phyloP scores from a whole-genome alignment of 176 grass and related monocot genomes.

The Raddia guianensis region DNA sequence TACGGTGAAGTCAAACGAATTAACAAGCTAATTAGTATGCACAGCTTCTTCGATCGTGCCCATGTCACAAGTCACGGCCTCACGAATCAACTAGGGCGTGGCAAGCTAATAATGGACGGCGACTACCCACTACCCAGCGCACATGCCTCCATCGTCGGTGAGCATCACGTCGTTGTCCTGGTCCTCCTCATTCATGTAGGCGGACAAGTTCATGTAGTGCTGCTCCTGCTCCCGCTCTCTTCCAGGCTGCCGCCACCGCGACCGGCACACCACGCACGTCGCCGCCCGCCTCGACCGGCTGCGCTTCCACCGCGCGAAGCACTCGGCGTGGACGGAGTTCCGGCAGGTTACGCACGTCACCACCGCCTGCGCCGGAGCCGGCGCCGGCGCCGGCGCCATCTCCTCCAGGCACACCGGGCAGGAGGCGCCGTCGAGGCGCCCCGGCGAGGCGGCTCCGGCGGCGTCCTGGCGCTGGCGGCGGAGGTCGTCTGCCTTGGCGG shows the following conservation, averaged over 20 bases:
- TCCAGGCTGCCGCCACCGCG: conserved; percentile 69
- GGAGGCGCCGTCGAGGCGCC: conserved; percentile 35
- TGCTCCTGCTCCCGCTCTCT: conserved; percentile 35
- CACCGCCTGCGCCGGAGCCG: conserved; percentile 1
- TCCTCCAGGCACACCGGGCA: conserved; percentile 95
- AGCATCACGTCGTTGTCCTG: conserved; percentile 32
- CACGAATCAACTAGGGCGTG: not conserved
- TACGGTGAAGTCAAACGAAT: conserved; percentile 17
- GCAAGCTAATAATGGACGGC: not conserved
- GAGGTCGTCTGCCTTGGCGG: not conserved
- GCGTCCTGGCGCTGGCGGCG: not conserved
- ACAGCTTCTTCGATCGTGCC: conserved; percentile 17
- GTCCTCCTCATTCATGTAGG: conserved; percentile 60
- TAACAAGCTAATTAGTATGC: conserved; percentile 25
- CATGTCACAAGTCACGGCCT: not conserved
- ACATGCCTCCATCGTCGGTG: conserved; percentile 40
- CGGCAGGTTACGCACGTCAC: conserved; percentile 74
- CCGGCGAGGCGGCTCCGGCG: conserved; percentile 1
- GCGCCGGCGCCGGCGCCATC: conserved; percentile 23
- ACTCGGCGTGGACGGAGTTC: conserved; percentile 87
- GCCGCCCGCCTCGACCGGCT: conserved; percentile 64
- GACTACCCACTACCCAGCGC: conserved; percentile 52
- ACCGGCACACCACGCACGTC: conserved; percentile 90
- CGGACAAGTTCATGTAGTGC: conserved; percentile 80
- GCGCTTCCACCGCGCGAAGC: conserved; percentile 83